phyloP scores from a whole-genome alignment of 2,329 filamentous ascomycete genomes.

The Diaporthe helianthi region DNA sequence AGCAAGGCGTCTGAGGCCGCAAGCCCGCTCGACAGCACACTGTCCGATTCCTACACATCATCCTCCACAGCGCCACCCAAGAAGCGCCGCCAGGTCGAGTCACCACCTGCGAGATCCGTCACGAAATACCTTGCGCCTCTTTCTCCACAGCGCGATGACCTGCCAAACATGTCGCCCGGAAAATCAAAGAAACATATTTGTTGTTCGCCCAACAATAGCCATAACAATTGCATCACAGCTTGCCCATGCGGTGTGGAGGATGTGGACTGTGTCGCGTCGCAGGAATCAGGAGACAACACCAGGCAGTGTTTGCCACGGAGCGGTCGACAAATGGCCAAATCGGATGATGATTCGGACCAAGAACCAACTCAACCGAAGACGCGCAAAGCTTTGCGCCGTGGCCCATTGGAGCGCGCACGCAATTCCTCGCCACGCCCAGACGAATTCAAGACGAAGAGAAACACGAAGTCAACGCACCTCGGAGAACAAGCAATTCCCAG shows the following conservation, averaged over 20 bases:
- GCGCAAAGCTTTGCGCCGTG: background rate
- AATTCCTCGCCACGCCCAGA: background rate
- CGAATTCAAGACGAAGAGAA: background rate
- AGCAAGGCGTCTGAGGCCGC: conserved; percentile 25
- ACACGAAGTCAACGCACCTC: background rate
- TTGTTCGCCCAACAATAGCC: too few species aligned
- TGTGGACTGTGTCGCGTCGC: conserved; percentile 22
- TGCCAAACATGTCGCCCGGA: background rate
- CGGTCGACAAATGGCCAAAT: background rate
- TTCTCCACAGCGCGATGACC: background rate
- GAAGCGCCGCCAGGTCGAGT: conserved; percentile 6
- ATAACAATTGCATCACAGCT: conserved; percentile 11
- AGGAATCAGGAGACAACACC: background rate
- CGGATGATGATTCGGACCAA: background rate
- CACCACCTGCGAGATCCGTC: background rate
- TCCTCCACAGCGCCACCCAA: background rate
- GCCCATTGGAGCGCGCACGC: background rate
- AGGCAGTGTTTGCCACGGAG: background rate
- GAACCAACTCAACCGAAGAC: background rate
- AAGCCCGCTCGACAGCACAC: background rate
- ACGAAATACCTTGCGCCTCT: background rate
- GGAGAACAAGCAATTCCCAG: background rate
- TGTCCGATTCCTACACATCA: background rate
- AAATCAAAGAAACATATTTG: background rate
- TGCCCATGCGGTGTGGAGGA: conserved; percentile 25